Conservation (phyloP, 352 stramenopile genomes). For the Globisporangium canariense region DNA sequence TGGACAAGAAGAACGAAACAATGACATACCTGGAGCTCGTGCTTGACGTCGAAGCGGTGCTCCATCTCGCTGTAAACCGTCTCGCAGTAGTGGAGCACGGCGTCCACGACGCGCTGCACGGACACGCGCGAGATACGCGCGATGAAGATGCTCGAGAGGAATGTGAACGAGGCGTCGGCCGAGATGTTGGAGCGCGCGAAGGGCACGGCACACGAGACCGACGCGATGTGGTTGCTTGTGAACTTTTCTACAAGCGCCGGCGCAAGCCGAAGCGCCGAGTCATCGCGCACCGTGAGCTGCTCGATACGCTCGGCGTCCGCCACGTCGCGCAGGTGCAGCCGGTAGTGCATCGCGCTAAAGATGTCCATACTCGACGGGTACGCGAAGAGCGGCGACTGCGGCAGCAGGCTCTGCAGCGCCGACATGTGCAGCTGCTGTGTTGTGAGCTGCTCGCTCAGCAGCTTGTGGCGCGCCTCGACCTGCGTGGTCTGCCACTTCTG, state of each 20-base stretch:
- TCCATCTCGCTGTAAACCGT: slow-evolving; percentile 30
- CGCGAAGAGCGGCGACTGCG: slow-evolving; percentile 7
- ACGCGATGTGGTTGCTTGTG: slow-evolving; percentile 24
- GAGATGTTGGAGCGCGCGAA: slow-evolving; percentile 57
- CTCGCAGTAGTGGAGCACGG: slow-evolving; percentile 37
- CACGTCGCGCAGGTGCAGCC: slow-evolving; percentile 7
- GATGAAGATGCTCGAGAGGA: slow-evolving; percentile 47
- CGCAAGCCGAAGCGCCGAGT: slow-evolving; percentile 24
- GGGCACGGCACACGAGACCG: slow-evolving; percentile 26
- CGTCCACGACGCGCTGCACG: slow-evolving; percentile 26
- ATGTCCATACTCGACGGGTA: slow-evolving; percentile 4
- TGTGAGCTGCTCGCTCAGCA: slow-evolving; percentile 3
- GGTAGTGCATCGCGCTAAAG: slow-evolving; percentile 6
- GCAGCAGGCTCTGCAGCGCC: slow-evolving; percentile 10
- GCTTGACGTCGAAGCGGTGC: slow-evolving; percentile 26
- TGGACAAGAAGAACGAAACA: neutral
- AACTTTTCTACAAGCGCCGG: slow-evolving; percentile 40
- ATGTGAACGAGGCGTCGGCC: slow-evolving; percentile 42
- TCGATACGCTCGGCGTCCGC: slow-evolving; percentile 20
- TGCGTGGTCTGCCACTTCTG: slow-evolving; percentile 11
- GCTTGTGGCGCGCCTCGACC: slow-evolving; percentile 7
- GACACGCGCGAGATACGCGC: slow-evolving; percentile 34
- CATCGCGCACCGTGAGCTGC: slow-evolving; percentile 31
- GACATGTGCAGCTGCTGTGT: slow-evolving; percentile 15
- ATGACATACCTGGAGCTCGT: slow-evolving; percentile 12